phyloP scores from a whole-genome alignment of 768 basidiomycete species.

The Collybia sp. region DNA sequence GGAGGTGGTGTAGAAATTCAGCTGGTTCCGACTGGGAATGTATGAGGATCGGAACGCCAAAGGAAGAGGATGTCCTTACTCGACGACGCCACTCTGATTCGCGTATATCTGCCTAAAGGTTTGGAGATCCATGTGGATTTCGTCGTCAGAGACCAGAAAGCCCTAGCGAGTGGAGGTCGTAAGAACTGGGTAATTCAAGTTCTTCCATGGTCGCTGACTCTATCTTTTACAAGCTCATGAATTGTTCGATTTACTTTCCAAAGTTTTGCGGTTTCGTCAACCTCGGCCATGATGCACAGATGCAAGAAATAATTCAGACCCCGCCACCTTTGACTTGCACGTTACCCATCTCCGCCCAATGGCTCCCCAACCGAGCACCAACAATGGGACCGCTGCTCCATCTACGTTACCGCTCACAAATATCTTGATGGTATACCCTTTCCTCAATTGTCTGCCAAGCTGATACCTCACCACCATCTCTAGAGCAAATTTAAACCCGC shows the following conservation, averaged over 20 bases:
- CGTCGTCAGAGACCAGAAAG: constrained; percentile 90
- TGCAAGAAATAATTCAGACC: constrained; percentile 44
- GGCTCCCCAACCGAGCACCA: constrained; percentile 39
- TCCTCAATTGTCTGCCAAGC: constrained; percentile 5
- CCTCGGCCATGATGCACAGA: constrained; percentile 48
- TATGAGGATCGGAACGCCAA: constrained; percentile 5
- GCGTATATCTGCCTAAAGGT: constrained; percentile 75
- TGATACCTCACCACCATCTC: constrained; percentile 2
- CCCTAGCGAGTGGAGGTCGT: constrained; percentile 50
- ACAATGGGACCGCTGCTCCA: constrained; percentile 23
- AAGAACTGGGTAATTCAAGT: constrained; percentile 15
- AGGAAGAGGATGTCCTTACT: constrained; percentile 55
- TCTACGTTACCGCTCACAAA: constrained; percentile 42
- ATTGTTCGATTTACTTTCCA: constrained; percentile 97
- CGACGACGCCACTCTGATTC: constrained; percentile 68
- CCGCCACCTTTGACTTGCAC: constrained; percentile 30
- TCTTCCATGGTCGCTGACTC: constrained; percentile 49
- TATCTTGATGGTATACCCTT: constrained; percentile 41
- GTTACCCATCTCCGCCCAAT: constrained; percentile 16
- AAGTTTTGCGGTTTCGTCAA: constrained; percentile 80
- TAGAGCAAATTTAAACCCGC: constrained; percentile 82
- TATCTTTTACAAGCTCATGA: constrained; percentile 92
- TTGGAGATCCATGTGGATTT: constrained; percentile 83
- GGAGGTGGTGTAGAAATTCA: constrained; percentile 88
- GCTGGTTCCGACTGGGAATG: constrained; percentile 65